Base-by-base conservation (phyloP, 2,329 filamentous ascomycete genomes). In the Knufia petricola region DNA sequence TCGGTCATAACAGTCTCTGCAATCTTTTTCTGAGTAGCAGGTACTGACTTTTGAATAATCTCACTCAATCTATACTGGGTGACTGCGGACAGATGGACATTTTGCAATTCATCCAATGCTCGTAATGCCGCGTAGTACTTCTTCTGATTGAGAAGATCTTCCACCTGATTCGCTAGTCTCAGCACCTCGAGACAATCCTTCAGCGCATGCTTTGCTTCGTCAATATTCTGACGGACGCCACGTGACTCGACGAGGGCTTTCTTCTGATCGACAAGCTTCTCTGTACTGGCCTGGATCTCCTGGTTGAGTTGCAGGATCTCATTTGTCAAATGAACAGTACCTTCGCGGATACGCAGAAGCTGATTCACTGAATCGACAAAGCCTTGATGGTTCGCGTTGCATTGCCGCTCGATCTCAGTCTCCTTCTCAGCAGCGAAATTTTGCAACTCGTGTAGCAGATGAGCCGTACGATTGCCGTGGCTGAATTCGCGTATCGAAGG, bases 1-100 rank as follows among this genome's bases (percentile, higher is more conserved):
- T 98, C 92, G 1, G 80, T 85, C 87, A 96, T 96, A 57, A 98
- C 92, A 12, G 89, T 88, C 66, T 96, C 90, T 3, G 90, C 90
- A 49, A 98, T 95, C 44, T 87, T 81, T 60, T 87, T 88, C 61
- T 95, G 88, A 1, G 88, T 95, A 2, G 86, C 82, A 1, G 92
- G 92, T 26, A 96, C 90, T 0, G 90, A 96, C 58, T 87, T 88
- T 64, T 95, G 90, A 55, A 98, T 96, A 71, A 95, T 80, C 62
- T 94, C 87, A 26, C 92, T 92, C 55, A 98, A 83, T 61, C 89
- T 90, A 67, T 95, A 94, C 56, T 95, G 87, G 1, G 87, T 94
- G 7, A 94, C 87, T 58, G 94, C 92, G 62, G 89, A 89, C 55
- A 98, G 77, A 62, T 96, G 87, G 56, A 98, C 89, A 66, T 94